Percentiles rank a stretch among this genome's conserved stretches.
These are phyloP conservation scores for Aspergillus panamensis DNA, from an alignment of 495 filamentous ascomycete genomes.

Conservation along the genomic window DNA sequence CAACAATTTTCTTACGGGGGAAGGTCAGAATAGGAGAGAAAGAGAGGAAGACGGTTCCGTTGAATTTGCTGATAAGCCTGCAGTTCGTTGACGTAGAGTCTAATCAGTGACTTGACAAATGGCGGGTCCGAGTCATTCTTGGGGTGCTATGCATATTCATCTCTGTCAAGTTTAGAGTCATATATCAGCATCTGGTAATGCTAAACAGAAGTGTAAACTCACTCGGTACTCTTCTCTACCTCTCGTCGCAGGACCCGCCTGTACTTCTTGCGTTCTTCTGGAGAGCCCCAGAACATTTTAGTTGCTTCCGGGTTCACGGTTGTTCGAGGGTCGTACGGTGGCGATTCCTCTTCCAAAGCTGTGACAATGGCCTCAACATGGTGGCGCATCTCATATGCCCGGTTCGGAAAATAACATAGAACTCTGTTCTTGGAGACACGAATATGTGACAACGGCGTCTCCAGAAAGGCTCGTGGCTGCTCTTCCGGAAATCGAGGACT, in stretches of 20 bases:
- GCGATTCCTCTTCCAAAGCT: constrained; percentile 78
- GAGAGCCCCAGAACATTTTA: constrained; percentile 79
- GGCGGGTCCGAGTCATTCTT: background rate
- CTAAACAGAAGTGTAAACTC: constrained; percentile 12
- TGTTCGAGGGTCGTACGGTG: constrained; percentile 86
- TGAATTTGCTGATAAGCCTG: no score
- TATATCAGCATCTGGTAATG: background rate
- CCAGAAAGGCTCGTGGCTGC: constrained; percentile 78
- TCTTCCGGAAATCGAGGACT: constrained; percentile 91
- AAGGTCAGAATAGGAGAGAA: no score
- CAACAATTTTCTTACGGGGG: no score
- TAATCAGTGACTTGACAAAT: no score
- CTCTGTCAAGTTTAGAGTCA: background rate
- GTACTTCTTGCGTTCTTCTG: constrained; percentile 78
- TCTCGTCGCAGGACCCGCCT: constrained; percentile 68
- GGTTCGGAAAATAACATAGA: constrained; percentile 75
- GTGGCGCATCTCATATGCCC: constrained; percentile 71
- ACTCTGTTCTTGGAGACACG: constrained; percentile 76
- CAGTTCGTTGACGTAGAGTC: no score
- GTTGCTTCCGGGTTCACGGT: constrained; percentile 84
- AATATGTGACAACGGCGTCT: constrained; percentile 82
- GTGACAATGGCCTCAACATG: constrained; percentile 85
- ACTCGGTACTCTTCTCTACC: constrained; percentile 55
- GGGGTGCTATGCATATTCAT: background rate
- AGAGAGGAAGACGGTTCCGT: no score